Percentiles rank a stretch among this genome's conserved stretches.
Conservation (phyloP, 164 flowering plant species). For the Buxus sempervirens region DNA sequence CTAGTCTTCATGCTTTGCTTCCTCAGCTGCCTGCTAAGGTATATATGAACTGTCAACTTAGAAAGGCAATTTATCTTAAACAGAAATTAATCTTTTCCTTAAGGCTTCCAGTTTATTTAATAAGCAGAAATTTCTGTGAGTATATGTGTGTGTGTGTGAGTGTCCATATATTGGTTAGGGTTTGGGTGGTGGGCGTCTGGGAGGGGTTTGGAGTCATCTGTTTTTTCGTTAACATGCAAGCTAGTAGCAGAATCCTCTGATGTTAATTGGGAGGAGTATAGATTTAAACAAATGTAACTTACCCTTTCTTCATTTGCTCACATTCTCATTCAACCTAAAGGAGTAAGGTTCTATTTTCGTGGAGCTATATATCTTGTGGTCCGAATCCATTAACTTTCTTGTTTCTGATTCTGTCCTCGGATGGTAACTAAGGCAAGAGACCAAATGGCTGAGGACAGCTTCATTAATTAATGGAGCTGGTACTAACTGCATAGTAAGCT, state of each 20-base stretch:
- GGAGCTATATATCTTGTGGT: neutral
- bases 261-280: no score
- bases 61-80: neutral
- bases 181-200: no score
- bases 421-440: neutral
- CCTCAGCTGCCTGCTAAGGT: slow-evolving; percentile 91
- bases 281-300: no score
- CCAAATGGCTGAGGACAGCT: neutral
- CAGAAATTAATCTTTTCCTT: no score
- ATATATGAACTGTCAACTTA: neutral
- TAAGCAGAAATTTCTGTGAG: no score
- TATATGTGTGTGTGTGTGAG: no score
- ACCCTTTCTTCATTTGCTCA: neutral
- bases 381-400: neutral
- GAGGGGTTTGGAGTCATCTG: no score
- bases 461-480: neutral
- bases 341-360: neutral
- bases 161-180: no score
- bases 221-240: no score
- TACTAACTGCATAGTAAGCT: neutral
- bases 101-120: no score
- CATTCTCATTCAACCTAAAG: neutral
- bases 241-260: no score
- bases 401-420: neutral
- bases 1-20: slow-evolving; percentile 78